phyloP scores from a whole-genome alignment of 2,329 filamentous ascomycete species.

The Colletotrichum chrysophilum region DNA sequence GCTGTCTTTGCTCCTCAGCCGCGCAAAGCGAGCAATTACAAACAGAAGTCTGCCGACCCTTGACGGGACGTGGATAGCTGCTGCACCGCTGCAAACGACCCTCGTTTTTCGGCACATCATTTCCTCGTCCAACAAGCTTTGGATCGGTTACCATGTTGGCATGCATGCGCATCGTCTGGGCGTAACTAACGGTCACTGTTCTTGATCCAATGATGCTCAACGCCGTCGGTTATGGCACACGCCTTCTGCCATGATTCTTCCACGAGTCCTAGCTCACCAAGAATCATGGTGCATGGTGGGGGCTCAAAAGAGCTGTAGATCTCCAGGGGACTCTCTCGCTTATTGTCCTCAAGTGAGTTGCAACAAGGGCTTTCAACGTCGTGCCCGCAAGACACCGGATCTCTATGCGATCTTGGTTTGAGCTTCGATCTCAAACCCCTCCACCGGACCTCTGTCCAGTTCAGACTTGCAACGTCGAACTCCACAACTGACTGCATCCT shows the following conservation, averaged over 20 bases:
- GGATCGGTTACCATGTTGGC: background rate
- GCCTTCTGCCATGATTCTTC: background rate
- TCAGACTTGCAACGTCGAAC: background rate
- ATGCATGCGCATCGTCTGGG: background rate
- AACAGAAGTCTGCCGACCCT: background rate
- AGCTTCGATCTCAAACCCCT: background rate
- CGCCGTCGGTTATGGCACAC: background rate
- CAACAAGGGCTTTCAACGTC: background rate
- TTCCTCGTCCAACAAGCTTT: background rate
- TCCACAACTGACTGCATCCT: background rate
- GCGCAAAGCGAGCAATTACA: background rate
- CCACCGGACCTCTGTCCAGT: background rate
- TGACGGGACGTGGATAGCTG: background rate
- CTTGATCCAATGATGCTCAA: background rate
- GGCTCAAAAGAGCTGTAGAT: background rate
- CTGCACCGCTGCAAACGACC: background rate
- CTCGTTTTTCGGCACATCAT: background rate
- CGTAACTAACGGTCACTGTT: background rate
- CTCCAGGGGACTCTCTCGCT: constrained; percentile 6
- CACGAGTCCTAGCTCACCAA: background rate
- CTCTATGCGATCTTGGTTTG: background rate
- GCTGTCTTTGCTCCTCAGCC: background rate
- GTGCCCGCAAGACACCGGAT: background rate
- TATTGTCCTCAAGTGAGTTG: background rate
- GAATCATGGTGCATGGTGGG: background rate